phyloP scores from a whole-genome alignment of 331 rosid species.

The Cydonia oblonga region DNA sequence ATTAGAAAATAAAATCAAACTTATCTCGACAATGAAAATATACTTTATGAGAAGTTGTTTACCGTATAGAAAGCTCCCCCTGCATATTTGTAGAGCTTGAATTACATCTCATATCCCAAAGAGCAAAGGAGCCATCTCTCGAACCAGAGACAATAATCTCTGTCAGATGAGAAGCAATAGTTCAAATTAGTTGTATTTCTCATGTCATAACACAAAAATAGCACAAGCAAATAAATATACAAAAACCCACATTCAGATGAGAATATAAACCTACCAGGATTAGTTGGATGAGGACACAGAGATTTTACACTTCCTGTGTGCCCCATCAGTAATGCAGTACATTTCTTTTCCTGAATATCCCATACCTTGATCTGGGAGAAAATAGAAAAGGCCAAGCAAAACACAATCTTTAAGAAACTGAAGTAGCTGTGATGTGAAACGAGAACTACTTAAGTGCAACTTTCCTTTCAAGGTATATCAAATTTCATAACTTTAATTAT shows the following conservation, averaged over 20 bases:
- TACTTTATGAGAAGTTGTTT: background rate
- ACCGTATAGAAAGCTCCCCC: slow-evolving; percentile 43
- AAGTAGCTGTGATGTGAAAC: background rate
- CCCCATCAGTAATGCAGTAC: slow-evolving; percentile 57
- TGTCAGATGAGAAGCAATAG: slow-evolving; percentile 2
- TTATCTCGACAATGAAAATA: background rate
- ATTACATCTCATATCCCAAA: slow-evolving; percentile 85
- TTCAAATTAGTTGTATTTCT: background rate
- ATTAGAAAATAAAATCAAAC: background rate
- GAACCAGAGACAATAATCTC: slow-evolving; percentile 86
- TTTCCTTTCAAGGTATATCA: background rate
- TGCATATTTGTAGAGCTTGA: slow-evolving; percentile 20
- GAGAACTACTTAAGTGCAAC: background rate
- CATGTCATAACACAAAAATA: background rate
- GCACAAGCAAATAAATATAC: background rate
- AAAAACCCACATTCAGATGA: background rate
- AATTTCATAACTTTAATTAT: background rate
- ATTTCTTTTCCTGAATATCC: slow-evolving; percentile 71
- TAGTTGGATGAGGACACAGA: slow-evolving; percentile 67
- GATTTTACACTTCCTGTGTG: slow-evolving; percentile 95
- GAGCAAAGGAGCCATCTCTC: slow-evolving; percentile 88
- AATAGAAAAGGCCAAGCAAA: background rate
- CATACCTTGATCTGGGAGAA: slow-evolving; percentile 69
- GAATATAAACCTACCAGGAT: slow-evolving; percentile 37
- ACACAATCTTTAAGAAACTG: background rate